A percentile compares a stretch with the other conserved stretches of the same genome.
Conservation (phyloP, 805 yeast genomes). For the Sugiyamaella floridensis region DNA sequence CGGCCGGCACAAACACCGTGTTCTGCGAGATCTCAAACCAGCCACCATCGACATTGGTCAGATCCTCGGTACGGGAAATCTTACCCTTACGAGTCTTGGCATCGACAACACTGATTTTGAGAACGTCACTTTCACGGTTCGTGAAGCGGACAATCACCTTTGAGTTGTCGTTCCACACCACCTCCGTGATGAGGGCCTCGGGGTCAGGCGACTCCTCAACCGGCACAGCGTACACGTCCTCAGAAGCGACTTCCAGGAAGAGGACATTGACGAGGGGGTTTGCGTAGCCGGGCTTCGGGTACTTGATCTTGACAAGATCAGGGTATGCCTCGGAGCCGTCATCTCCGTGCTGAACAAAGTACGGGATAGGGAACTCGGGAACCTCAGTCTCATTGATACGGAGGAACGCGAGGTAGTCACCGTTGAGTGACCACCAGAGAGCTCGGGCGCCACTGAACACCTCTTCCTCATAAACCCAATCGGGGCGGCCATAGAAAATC, state of each 20-base stretch:
- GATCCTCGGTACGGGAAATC: constrained; percentile 44
- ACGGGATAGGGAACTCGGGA: constrained; percentile 66
- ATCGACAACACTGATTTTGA: constrained; percentile 51
- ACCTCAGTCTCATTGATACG: constrained; percentile 69
- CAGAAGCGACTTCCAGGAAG: constrained; percentile 36
- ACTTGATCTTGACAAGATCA: constrained; percentile 52
- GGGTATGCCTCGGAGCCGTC: constrained; percentile 45
- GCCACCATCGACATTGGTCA: constrained; percentile 41
- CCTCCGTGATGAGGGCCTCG: constrained; percentile 56
- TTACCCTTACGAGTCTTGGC: constrained; percentile 32
- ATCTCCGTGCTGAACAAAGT: constrained; percentile 46
- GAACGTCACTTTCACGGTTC: constrained; percentile 59
- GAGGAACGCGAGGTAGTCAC: constrained; percentile 56
- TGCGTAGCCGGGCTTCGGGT: constrained; percentile 77
- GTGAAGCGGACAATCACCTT: constrained; percentile 50
- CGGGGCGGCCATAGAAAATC: constrained; percentile 82
- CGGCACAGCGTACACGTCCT: constrained; percentile 21
- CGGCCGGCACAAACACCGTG: constrained; percentile 51
- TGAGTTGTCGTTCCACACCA: constrained; percentile 58
- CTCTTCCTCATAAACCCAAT: constrained; percentile 94
- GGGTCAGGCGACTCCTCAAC: constrained; percentile 37
- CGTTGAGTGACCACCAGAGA: constrained; percentile 82
- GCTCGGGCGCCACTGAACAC: constrained; percentile 65
- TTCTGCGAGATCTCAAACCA: constrained; percentile 77
- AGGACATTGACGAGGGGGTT: constrained; percentile 61